Conservation (phyloP, 208 protist genomes). For the Leishmania gerbilli region DNA sequence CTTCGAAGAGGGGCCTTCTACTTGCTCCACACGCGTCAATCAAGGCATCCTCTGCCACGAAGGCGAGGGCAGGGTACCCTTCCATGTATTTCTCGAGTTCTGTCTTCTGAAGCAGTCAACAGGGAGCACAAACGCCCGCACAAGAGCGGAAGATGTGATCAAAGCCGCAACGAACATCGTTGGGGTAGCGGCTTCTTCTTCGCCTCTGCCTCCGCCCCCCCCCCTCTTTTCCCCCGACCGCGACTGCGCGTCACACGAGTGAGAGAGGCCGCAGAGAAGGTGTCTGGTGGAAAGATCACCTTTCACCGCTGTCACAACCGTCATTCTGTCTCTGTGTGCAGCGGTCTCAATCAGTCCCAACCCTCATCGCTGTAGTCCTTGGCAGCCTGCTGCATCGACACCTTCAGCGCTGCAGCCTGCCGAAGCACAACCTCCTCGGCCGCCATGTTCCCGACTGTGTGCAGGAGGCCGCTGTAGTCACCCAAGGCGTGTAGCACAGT, state of each 20-base stretch:
- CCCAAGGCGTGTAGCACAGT: constrained; percentile 48
- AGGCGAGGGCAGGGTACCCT: background rate
- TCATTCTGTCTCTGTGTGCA: background rate
- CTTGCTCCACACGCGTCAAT: background rate
- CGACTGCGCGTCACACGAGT: background rate
- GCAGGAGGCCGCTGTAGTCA: constrained; percentile 64
- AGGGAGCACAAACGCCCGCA: background rate
- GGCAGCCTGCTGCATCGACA: constrained; percentile 12
- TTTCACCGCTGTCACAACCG: background rate
- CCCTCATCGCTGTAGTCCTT: background rate
- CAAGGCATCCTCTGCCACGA: background rate
- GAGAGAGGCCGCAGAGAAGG: background rate
- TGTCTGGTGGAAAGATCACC: background rate
- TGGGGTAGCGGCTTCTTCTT: background rate
- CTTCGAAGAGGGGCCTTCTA: background rate
- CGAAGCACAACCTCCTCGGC: constrained; percentile 46
- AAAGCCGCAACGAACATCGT: background rate
- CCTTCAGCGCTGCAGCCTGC: constrained; percentile 49
- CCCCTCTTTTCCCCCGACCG: background rate
- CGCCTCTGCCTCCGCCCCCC: background rate
- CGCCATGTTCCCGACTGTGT: constrained; percentile 53
- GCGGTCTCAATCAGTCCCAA: background rate
- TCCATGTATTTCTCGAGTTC: background rate
- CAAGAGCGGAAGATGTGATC: background rate
- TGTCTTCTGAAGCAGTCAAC: background rate